Percentiles rank a stretch among this genome's conserved stretches.
phyloP scores from a whole-genome alignment of 1,139 yeast species.

The Insectozyma bohioensis region DNA sequence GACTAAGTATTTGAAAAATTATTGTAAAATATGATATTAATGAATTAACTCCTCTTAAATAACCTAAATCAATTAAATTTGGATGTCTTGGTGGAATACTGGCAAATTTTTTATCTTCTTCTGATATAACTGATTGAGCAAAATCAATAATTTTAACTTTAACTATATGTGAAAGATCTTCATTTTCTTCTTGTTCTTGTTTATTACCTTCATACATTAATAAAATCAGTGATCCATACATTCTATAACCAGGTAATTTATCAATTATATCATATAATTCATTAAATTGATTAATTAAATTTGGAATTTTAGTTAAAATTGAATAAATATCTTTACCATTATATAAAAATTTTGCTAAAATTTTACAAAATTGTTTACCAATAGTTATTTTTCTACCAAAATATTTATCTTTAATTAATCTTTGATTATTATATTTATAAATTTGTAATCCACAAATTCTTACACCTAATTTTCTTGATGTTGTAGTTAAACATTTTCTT shows the following conservation, averaged over 20 bases:
- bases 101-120: conserved; percentile 39
- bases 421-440: conserved; percentile 50
- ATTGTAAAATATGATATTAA: conserved; percentile 60
- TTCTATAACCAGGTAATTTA: conserved; percentile 71
- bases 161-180: conserved; percentile 95
- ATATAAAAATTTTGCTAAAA: conserved; percentile 74
- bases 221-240: conserved; percentile 87
- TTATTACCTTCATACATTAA: conserved; percentile 80
- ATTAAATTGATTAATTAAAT: conserved; percentile 56
- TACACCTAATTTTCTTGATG: conserved; percentile 82
- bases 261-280: conserved; percentile 57
- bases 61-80: conserved; percentile 72
- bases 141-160: conserved; percentile 85
- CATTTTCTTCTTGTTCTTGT: conserved; percentile 61
- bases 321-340: conserved; percentile 65
- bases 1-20: conserved; percentile 52
- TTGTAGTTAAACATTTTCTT: conserved; percentile 76
- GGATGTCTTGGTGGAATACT: conserved; percentile 54
- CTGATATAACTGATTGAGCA: conserved; percentile 89
- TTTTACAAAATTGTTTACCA: conserved; percentile 77
- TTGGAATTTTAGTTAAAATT: conserved; percentile 67
- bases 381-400: conserved; percentile 77
- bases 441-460: conserved; percentile 95
- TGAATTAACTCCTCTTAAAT: conserved; percentile 74
- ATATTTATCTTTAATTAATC: conserved; percentile 78